Evolutionary conservation across 495 filamentous ascomycete species (phyloP), one percentile per base, ranked within the genome.

Genomic region (Penicillium ucsense): DNA sequence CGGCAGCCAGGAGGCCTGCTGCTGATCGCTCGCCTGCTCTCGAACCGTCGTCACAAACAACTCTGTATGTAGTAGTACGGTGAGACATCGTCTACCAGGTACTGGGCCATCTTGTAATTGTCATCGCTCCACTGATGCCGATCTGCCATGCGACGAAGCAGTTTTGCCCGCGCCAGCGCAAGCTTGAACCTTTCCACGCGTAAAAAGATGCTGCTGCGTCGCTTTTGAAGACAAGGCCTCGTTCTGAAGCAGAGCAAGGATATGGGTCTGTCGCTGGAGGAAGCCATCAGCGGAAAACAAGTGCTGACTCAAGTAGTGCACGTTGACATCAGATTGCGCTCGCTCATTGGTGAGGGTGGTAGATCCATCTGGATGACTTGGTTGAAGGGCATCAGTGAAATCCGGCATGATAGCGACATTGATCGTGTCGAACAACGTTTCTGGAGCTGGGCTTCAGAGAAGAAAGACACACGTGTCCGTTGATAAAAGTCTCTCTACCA

Each of bases 111-210:
- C 28, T 63, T 62, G 31, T 64, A 62, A 36, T 76, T 70, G 6
- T 66, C 63, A 35, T 57, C 40, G 41, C 56, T 56, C 73, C 73
- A 76, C 31, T 56, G 48, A 45, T 73, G 51, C 38, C 65, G 55
- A 33, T 65, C 59, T 2, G 49, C 49, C n/a, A 73, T 50, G 37
- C 72, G 62, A 10, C 71, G 64, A 4, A 76, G 46, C 5, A 66
- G 60, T 57, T 76, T 76, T 35, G 68, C 70, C 5, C 72, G 59
- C 4, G 70, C 72, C 12, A 76, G 65, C 2, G 64, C 72, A 34
- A 74, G 62, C 35, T 72, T 65, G 55, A 70, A 76, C 4, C 68
- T 56, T 4, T 74, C 67, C 0, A 68, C 66, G 4, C 73, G 66
- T 8, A 67, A 67, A 20, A 8, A 76, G 53, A 42, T 74, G 72